A percentile compares a stretch with the other conserved stretches of the same genome.
Conservation (phyloP, 257 asterid genomes). For the Mentha longifolia region DNA sequence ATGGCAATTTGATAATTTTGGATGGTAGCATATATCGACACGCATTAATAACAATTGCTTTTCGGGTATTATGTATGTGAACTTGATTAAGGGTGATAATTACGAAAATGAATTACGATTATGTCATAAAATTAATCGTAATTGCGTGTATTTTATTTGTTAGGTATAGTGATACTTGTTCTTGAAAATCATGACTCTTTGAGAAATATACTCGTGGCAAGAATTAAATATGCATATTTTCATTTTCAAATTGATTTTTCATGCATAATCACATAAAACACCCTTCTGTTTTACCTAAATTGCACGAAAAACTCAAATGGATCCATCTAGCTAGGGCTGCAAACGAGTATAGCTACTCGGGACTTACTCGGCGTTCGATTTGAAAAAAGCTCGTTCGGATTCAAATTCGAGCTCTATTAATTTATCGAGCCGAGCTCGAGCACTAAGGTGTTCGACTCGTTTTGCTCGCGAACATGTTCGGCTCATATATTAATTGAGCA, state of each 20-base stretch:
- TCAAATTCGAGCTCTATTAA: no score
- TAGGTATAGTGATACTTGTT: neutral
- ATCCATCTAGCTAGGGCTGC: no score
- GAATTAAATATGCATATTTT: neutral
- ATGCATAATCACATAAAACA: neutral
- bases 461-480: no score
- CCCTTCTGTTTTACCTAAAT: no score
- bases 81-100: neutral
- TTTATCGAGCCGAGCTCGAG: no score
- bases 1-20: neutral
- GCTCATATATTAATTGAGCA: no score
- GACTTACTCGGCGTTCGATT: no score
- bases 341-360: no score
- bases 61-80: neutral
- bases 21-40: neutral
- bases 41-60: conserved; percentile 15
- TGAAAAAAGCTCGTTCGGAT: no score
- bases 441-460: no score
- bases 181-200: neutral
- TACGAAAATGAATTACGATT: neutral
- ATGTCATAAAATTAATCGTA: neutral
- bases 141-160: neutral
- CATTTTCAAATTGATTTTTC: neutral
- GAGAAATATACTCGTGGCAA: neutral
- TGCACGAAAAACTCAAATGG: no score